phyloP scores from a whole-genome alignment of 192 early-diverging fungal genomes.

The Backusella tuberculispora region DNA sequence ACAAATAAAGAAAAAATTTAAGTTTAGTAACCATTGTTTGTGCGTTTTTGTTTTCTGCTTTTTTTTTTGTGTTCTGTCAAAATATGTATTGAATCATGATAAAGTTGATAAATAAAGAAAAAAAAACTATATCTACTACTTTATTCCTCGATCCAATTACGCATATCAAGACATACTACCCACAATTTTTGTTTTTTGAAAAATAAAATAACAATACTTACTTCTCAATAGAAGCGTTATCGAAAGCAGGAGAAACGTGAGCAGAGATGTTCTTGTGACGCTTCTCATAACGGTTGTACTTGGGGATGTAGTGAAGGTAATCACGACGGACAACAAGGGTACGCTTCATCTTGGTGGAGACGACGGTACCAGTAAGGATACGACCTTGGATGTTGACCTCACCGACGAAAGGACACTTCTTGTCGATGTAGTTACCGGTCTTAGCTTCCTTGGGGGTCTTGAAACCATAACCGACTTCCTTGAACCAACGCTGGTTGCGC shows the following conservation, averaged over 20 bases:
- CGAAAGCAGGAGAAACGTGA: conserved; percentile 93
- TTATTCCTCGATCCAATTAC: neutral
- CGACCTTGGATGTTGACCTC: conserved; percentile 95
- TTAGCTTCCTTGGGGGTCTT: conserved; percentile 99
- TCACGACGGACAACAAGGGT: conserved; percentile 98
- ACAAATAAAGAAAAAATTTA: neutral
- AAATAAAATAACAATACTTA: conserved; percentile 30
- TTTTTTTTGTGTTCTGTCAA: neutral
- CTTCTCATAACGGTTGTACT: conserved; percentile 99
- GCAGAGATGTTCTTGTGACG: conserved; percentile 99
- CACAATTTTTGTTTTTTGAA: neutral
- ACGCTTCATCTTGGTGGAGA: conserved; percentile 98
- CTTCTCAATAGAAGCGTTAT: conserved; percentile 70
- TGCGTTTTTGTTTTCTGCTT: neutral
- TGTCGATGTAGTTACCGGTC: conserved; percentile 98
- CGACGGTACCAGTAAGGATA: conserved; percentile 92
- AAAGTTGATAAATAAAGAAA: neutral
- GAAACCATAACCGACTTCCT: conserved; percentile 98
- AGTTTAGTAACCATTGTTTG: conserved; percentile 20
- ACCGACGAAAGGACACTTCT: conserved; percentile 99
- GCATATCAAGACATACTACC: neutral
- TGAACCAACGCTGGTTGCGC: conserved; percentile 93
- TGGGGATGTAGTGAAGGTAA: conserved; percentile 99
- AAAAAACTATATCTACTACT: neutral
- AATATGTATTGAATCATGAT: neutral